Evolutionary conservation across 1,139 yeast species (phyloP).

Genomic region (Scheffersomyces parashehatae): DNA sequence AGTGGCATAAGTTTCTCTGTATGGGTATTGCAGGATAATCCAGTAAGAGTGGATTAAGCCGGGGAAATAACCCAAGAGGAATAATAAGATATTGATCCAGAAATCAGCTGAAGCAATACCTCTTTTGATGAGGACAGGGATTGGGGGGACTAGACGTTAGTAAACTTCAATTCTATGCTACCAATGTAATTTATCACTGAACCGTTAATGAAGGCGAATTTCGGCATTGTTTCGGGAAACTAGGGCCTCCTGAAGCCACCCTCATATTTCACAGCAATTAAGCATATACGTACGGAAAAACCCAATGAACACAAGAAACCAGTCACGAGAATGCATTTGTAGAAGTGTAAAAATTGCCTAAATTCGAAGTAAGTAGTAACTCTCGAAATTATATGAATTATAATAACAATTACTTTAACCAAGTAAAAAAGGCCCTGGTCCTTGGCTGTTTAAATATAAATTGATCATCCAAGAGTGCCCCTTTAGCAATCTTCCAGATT

Average conservation of each 20-base stretch:
- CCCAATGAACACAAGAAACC: slow-evolving; percentile 79
- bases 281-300: slow-evolving; percentile 43
- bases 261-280: no score
- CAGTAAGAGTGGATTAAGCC: slow-evolving; percentile 71
- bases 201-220: no score
- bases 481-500: no score
- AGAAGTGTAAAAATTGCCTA: no score
- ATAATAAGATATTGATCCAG: slow-evolving; percentile 72
- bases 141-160: slow-evolving; percentile 59
- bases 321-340: slow-evolving; percentile 67
- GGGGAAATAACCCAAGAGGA: slow-evolving; percentile 78
- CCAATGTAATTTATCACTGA: no score
- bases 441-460: background rate
- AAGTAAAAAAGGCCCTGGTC: no score
- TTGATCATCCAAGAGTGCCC: no score
- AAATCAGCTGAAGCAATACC: slow-evolving; percentile 72
- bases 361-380: no score
- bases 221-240: no score
- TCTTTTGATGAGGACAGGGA: slow-evolving; percentile 77
- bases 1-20: slow-evolving; percentile 33
- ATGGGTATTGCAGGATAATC: slow-evolving; percentile 57
- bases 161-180: background rate
- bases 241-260: no score
- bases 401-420: no score
- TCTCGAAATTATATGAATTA: no score